Percentiles rank a stretch among this genome's conserved stretches.
Evolutionary conservation across 2,329 filamentous ascomycete species (phyloP).

Genomic region (Fusarium musae): DNA sequence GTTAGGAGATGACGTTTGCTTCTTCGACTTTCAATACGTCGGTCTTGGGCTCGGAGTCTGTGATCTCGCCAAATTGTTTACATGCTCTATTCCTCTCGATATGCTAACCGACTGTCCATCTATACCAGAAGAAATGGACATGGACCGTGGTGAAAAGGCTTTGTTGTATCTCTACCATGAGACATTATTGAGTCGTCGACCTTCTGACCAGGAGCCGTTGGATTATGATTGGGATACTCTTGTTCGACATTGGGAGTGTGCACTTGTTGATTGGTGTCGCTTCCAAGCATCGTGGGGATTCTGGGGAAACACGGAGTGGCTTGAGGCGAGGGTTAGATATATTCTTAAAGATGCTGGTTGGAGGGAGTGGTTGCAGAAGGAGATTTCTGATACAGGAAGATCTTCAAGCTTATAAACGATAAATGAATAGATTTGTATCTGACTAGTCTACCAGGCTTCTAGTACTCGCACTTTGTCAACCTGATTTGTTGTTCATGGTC

Average conservation of each 20-base stretch:
- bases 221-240: slow-evolving; percentile 66
- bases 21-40: slow-evolving; percentile 77
- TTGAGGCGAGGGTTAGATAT: slow-evolving; percentile 63
- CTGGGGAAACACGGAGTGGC: slow-evolving; percentile 69
- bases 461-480: too few species aligned
- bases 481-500: too few species aligned
- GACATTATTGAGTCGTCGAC: slow-evolving; percentile 44
- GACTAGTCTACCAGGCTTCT: too few species aligned
- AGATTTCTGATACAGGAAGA: not conserved
- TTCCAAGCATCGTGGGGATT: slow-evolving; percentile 71
- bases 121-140: slow-evolving; percentile 54
- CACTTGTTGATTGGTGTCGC: slow-evolving; percentile 73
- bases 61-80: slow-evolving; percentile 74
- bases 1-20: slow-evolving; percentile 63
- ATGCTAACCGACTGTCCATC: slow-evolving; percentile 56
- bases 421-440: not conserved
- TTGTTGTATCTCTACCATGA: slow-evolving; percentile 64
- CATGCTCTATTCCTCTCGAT: slow-evolving; percentile 68
- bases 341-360: slow-evolving; percentile 60
- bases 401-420: not conserved
- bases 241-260: slow-evolving; percentile 71
- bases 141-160: slow-evolving; percentile 61
- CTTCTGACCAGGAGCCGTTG: not conserved
- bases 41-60: slow-evolving; percentile 72
- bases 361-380: slow-evolving; percentile 55